Evolutionary conservation across 768 basidiomycete species (phyloP), one percentile per base, ranked within the genome.

Genomic region (Termitomyces sp.): DNA sequence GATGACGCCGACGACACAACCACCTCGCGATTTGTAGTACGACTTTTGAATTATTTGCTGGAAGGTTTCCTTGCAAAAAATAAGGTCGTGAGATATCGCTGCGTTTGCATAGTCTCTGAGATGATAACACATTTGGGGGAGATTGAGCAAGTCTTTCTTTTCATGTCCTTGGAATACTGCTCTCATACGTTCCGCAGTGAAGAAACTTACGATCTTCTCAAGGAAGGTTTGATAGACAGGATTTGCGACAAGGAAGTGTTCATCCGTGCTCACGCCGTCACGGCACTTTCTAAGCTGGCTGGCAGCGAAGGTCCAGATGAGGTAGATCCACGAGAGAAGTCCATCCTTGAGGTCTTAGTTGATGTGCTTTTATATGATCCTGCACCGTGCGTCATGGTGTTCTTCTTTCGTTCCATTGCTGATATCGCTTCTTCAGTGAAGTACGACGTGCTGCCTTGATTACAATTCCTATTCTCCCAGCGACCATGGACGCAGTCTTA

Each of bases 381-480:
- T 2, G 86, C 93, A 16, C 85, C 77, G 80, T 82, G 61, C 56
- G 80, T 72, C 20, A 29, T 24, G n/a, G 5, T 3, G n/a, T 28
- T 15, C 18, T 31, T 0, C 5, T 22, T 26, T 13, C 41, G 9
- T n/a, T 26, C 26, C n/a, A 34, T 2, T 24, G 26, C 22, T 42
- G n/a, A 46, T 45, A 5, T n/a, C 4, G 39, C 26, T 34, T 42
- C 24, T 60, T 13, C 57, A 82, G 93, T 1, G 96, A 98, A 64
- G 95, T 98, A n/a, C 91, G 96, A 13, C 86, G 94, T 26, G 90
- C 93, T 0, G 88, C 89, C 1, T 78, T 98, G 0, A 75, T 94
- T 57, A 87, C 90, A 62, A 76, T 94, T 1, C 87, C 92, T 1
- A 72, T 88, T 18, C 77, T 81, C 0, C 77, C 78, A 1, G 66